Evolutionary conservation across 1,284 basidiomycete species (phyloP).

Genomic region (Microstroma glucosiphilum): DNA sequence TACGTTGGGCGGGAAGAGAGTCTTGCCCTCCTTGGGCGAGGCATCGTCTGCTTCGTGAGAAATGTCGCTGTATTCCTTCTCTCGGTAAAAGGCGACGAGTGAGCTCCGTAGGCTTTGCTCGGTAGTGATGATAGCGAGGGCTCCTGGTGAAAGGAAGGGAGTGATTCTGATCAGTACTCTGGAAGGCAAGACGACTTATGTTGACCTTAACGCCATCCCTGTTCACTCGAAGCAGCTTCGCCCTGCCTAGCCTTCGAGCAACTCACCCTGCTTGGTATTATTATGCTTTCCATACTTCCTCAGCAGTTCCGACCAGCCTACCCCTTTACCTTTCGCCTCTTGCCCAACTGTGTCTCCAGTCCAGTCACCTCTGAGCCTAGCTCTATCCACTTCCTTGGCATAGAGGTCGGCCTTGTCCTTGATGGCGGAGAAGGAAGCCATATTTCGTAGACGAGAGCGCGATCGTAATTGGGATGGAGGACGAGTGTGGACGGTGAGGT

Average conservation of each 20-base stretch:
- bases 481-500: too few species aligned
- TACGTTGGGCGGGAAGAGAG: conserved; percentile 35
- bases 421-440: not conserved
- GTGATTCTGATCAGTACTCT: too few species aligned
- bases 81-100: conserved; percentile 14
- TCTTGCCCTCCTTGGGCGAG: conserved; percentile 11
- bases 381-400: conserved; percentile 41
- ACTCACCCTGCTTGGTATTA: conserved; percentile 27
- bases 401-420: conserved; percentile 39
- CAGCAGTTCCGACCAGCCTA: conserved; percentile 45
- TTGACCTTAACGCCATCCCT: too few species aligned
- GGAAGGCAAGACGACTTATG: too few species aligned
- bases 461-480: too few species aligned
- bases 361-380: conserved; percentile 42
- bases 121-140: conserved; percentile 1
- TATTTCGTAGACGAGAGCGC: not conserved
- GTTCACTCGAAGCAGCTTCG: too few species aligned
- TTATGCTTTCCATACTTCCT: conserved; percentile 51
- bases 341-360: conserved; percentile 23
- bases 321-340: conserved; percentile 11
- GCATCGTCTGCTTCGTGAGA: conserved; percentile 15
- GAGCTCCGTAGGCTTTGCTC: conserved; percentile 10
- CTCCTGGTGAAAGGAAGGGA: not conserved
- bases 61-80: conserved; percentile 19
- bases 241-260: too few species aligned